Conservation (phyloP, 1,284 basidiomycete genomes). For the Ceratobasidium sp. region DNA sequence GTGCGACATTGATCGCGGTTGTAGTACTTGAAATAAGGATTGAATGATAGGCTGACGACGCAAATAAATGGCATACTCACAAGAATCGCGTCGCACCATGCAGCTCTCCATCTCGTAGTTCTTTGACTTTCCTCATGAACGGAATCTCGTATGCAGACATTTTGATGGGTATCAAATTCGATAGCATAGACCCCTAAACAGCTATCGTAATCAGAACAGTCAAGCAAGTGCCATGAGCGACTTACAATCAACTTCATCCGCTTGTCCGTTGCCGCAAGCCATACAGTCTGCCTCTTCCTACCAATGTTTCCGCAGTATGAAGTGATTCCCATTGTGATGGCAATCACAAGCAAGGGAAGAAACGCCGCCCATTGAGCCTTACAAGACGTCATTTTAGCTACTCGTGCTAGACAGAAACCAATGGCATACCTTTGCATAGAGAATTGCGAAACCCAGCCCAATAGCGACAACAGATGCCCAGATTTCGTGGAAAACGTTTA, state of each 20-base stretch:
- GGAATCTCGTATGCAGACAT: constrained; percentile 22
- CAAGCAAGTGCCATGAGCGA: not conserved
- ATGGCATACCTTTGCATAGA: constrained; percentile 5
- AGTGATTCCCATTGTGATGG: not conserved
- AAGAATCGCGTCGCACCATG: not conserved
- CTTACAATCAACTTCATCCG: constrained; percentile 25
- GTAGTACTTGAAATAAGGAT: not conserved
- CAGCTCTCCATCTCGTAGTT: constrained; percentile 13
- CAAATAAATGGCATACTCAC: not conserved
- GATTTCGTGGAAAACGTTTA: not conserved
- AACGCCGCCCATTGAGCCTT: constrained; percentile 23
- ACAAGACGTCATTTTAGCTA: not conserved
- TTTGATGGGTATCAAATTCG: constrained; percentile 15
- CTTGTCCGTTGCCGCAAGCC: constrained; percentile 15
- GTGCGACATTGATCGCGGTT: not conserved
- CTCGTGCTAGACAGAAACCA: no score
- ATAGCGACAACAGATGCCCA: constrained; percentile 2
- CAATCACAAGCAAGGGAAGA: not conserved
- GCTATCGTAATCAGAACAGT: no score
- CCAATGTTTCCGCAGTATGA: constrained; percentile 19
- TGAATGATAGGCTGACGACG: not conserved
- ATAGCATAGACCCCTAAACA: constrained; percentile 12
- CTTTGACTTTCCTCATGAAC: constrained; percentile 7
- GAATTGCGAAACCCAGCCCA: constrained; percentile 6
- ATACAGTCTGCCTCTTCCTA: not conserved